Base-by-base conservation (phyloP, 2,329 filamentous ascomycete genomes). In the Ceratocystis diversiconidia region DNA sequence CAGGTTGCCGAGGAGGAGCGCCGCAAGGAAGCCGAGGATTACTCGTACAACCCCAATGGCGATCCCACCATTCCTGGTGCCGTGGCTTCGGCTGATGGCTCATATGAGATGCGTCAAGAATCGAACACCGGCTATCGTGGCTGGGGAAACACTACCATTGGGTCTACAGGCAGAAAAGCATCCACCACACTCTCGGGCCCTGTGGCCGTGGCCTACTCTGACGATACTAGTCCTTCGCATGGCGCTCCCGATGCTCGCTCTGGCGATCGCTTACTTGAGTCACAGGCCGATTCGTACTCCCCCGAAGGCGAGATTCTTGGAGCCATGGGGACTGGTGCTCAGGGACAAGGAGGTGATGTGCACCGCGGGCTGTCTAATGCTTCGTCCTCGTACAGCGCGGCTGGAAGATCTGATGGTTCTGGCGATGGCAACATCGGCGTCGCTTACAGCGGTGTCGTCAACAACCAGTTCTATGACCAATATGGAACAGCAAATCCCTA, bases 31-130 rank as follows among this genome's bases (percentile, higher is more conserved):
- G 91, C 96, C 10, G 92, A 97, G 74, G 94, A 97, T 73, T 97
- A 97, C 74, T 87, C 89, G 41, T 97, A 92, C 79, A 97, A 97
- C 74, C 94, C 94, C n/a, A 97, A 97, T 76, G 87, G 91, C 68
- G 92, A 96, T 73, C 90, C 92, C 0, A 90, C 88, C 0, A 79
- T 96, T 12, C 82, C 77, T 5, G 77, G 77, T 10, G 74, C 82
- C 12, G 79, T 76, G 12, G 73, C 75, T 48, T 73, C 73, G 44
- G 75, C 75, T 22, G 83, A 82, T 64, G 81, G 81, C 64, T 77
- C 81, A 52, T 85, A 85, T 70, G 85, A 92, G 73, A 91, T 92
- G 86, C 82, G 84, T 66, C 89, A 96, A 72, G 88, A 90, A 69
- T 82, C 82, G 66, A 81, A 80, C 65, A 82, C 85, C 1, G 92